These are phyloP conservation scores for Cetradonia linearis DNA, from an alignment of 495 filamentous ascomycete species.

Conservation along the genomic window DNA sequence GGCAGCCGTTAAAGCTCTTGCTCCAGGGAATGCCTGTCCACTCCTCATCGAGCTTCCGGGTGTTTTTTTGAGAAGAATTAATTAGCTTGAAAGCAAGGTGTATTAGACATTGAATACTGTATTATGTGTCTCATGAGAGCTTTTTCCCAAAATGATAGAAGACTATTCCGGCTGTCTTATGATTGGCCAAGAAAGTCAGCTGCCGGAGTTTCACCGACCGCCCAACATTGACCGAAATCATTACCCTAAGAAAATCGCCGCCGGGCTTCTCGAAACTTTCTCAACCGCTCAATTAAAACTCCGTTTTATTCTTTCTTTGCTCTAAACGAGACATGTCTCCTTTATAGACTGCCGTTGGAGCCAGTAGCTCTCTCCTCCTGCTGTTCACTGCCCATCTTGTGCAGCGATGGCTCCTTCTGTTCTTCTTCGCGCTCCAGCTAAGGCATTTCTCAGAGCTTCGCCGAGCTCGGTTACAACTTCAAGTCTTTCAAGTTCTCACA, in stretches of 20 bases:
- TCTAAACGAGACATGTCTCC: background rate
- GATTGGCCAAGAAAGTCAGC: slow-evolving; percentile 12
- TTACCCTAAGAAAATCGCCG: slow-evolving; percentile 13
- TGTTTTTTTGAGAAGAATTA: background rate
- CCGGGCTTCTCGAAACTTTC: background rate
- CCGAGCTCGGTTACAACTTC: slow-evolving; percentile 14
- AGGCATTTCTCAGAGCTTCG: slow-evolving; percentile 19
- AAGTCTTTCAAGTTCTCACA: slow-evolving; percentile 12
- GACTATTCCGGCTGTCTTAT: slow-evolving; percentile 1
- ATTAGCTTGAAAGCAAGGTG: background rate
- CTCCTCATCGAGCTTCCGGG: slow-evolving; percentile 10
- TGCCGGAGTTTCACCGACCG: slow-evolving; percentile 8
- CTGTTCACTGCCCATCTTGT: background rate
- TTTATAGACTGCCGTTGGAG: background rate
- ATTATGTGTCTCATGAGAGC: background rate
- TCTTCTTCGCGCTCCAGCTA: slow-evolving; percentile 19
- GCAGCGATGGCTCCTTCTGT: slow-evolving; percentile 22
- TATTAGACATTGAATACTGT: background rate
- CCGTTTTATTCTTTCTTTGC: background rate
- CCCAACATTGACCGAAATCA: slow-evolving; percentile 11
- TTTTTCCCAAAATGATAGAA: background rate
- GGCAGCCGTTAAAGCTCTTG: slow-evolving; percentile 17
- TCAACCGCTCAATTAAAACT: slow-evolving; percentile 5
- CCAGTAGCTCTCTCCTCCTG: background rate
- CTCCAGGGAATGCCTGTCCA: background rate